A percentile compares a stretch with the other conserved stretches of the same genome.
phyloP scores from a whole-genome alignment of 2,329 filamentous ascomycete genomes.

The Blastomyces silverae region DNA sequence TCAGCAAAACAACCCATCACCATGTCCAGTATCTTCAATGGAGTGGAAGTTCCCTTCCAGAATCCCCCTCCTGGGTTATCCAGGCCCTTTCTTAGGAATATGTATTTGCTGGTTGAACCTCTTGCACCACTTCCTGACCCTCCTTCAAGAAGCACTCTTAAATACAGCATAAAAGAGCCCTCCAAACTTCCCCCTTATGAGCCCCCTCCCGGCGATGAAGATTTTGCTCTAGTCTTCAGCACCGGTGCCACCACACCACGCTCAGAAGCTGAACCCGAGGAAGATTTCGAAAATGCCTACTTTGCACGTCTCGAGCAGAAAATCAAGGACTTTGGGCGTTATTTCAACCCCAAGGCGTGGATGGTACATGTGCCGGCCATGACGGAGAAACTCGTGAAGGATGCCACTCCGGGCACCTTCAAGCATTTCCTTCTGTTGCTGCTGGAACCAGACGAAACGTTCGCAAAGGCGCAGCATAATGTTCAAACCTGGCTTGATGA shows the following conservation, averaged over 20 bases:
- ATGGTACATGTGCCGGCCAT: constrained; percentile 17
- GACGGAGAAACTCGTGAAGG: constrained; percentile 15
- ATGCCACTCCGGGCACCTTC: constrained; percentile 24
- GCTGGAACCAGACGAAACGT: constrained; percentile 45
- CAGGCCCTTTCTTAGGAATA: neutral
- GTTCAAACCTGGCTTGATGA: constrained; percentile 58
- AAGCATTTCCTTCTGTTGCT: constrained; percentile 26
- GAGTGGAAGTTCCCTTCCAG: neutral
- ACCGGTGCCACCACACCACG: neutral
- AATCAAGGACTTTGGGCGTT: neutral
- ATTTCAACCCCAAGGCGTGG: constrained; percentile 4
- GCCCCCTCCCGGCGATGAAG: neutral
- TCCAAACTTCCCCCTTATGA: neutral
- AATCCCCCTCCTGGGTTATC: neutral
- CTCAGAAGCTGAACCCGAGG: constrained; percentile 12
- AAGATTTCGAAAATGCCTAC: constrained; percentile 9
- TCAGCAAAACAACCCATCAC: neutral
- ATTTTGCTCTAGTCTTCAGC: constrained; percentile 1
- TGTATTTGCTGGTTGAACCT: neutral
- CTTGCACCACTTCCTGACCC: neutral
- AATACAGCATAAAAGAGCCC: neutral
- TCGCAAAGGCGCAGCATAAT: constrained; percentile 59
- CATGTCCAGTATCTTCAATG: constrained; percentile 1
- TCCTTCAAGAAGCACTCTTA: neutral
- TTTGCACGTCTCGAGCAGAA: constrained; percentile 3